phyloP scores from a whole-genome alignment of 768 basidiomycete genomes.

The Psilocybe azurescens region DNA sequence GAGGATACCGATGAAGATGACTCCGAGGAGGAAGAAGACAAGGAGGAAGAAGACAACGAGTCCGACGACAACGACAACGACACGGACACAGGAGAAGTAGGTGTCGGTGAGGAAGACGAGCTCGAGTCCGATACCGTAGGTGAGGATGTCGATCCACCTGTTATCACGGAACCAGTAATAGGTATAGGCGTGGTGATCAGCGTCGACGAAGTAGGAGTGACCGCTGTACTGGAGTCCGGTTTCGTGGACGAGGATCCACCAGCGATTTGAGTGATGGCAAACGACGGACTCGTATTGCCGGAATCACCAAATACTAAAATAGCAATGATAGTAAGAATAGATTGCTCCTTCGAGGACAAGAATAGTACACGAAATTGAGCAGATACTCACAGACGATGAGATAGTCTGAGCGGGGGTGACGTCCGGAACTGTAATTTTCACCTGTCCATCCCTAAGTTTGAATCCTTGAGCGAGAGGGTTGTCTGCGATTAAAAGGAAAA shows the following conservation, averaged over 20 bases:
- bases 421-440: constrained; percentile 56
- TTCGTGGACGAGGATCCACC: constrained; percentile 21
- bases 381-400: constrained; percentile 65
- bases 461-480: constrained; percentile 63
- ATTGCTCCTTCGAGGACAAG: not conserved
- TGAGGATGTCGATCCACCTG: constrained; percentile 25
- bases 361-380: not conserved
- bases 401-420: constrained; percentile 52
- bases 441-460: constrained; percentile 53
- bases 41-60: constrained; percentile 5
- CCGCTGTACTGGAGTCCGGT: constrained; percentile 17
- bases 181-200: constrained; percentile 35
- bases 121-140: constrained; percentile 18
- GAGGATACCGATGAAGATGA: constrained; percentile 18
- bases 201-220: constrained; percentile 29
- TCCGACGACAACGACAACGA: not conserved
- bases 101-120: constrained; percentile 15
- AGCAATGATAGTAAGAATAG: constrained; percentile 6
- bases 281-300: constrained; percentile 62
- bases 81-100: constrained; percentile 23
- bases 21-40: constrained; percentile 15
- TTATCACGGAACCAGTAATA: constrained; percentile 36
- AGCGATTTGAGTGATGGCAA: constrained; percentile 62
- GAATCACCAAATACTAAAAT: constrained; percentile 68
- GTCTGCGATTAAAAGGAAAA: constrained; percentile 44